Conservation (phyloP, 129 eudicot species). For the Escallonia herrerae region DNA sequence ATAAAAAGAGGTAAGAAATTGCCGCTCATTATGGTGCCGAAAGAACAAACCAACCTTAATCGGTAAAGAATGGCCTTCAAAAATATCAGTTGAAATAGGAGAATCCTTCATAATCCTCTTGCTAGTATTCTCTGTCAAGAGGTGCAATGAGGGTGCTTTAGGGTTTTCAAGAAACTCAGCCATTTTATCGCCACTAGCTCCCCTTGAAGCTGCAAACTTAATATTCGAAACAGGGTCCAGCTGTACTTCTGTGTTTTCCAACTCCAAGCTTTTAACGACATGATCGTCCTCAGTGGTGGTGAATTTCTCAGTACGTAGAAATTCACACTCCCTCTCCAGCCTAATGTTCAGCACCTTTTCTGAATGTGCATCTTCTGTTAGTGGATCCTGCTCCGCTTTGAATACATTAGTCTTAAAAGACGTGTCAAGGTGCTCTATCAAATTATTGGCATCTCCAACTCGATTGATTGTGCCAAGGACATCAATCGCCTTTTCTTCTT, state of each 20-base stretch:
- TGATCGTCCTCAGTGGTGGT: constrained; percentile 6
- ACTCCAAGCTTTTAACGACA: constrained; percentile 3
- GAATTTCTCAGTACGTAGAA: constrained; percentile 11
- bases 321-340: constrained; percentile 8
- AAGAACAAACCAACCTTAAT: constrained; percentile 39
- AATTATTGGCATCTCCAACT: constrained; percentile 25
- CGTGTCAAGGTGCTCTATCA: constrained; percentile 20
- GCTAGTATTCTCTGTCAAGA: constrained; percentile 18
- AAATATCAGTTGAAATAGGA: constrained; percentile 18
- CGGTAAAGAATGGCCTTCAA: constrained; percentile 36
- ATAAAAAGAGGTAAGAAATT: constrained; percentile 1
- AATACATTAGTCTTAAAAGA: constrained; percentile 14
- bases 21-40: not conserved
- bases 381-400: constrained; percentile 22
- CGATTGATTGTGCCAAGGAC: constrained; percentile 19
- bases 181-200: constrained; percentile 23
- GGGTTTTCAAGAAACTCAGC: constrained; percentile 27
- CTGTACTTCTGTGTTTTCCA: constrained; percentile 4
- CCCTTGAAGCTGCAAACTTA: constrained; percentile 19
- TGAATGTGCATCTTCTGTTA: constrained; percentile 14
- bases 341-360: constrained; percentile 14
- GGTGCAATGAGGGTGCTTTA: constrained; percentile 21
- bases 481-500: constrained; percentile 12
- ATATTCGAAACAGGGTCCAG: constrained; percentile 23
- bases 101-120: constrained; percentile 18